Percentiles rank a stretch among this genome's conserved stretches.
These are phyloP conservation scores for Polysphondylium violaceum DNA, from an alignment of 78 protist genomes.

Conservation along the genomic window DNA sequence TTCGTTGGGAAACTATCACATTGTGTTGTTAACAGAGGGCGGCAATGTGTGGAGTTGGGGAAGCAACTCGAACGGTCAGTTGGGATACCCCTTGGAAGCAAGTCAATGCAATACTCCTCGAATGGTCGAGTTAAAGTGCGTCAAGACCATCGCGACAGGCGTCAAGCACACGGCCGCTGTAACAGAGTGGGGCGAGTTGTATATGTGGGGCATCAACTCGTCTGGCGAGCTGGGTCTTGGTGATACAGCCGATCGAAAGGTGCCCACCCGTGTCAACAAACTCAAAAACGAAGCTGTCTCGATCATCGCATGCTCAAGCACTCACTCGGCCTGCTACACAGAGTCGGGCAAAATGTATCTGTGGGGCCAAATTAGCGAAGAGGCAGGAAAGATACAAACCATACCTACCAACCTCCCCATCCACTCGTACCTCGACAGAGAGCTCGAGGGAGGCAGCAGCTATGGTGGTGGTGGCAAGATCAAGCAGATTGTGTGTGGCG, in stretches of 20 bases:
- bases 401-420: constrained; percentile 32
- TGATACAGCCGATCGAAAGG: constrained; percentile 42
- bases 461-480: constrained; percentile 69
- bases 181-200: constrained; percentile 73
- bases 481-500: constrained; percentile 61
- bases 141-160: constrained; percentile 62
- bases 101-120: constrained; percentile 10
- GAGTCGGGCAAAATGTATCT: constrained; percentile 60
- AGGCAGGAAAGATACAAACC: constrained; percentile 52
- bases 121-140: constrained; percentile 66
- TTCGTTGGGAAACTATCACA: constrained; percentile 72
- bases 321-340: constrained; percentile 41
- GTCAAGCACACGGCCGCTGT: constrained; percentile 63
- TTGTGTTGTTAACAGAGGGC: constrained; percentile 59
- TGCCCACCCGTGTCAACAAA: constrained; percentile 57
- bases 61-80: constrained; percentile 65
- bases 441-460: neutral
- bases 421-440: constrained; percentile 7
- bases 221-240: constrained; percentile 74
- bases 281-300: constrained; percentile 40
- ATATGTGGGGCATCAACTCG: constrained; percentile 79
- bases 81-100: constrained; percentile 26
- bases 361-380: constrained; percentile 68
- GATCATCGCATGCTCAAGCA: constrained; percentile 32
- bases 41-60: constrained; percentile 82